Evolutionary conservation across 2,329 filamentous ascomycete species (phyloP), one percentile per base, ranked within the genome.

Genomic region (Aurifilum marmelostoma): DNA sequence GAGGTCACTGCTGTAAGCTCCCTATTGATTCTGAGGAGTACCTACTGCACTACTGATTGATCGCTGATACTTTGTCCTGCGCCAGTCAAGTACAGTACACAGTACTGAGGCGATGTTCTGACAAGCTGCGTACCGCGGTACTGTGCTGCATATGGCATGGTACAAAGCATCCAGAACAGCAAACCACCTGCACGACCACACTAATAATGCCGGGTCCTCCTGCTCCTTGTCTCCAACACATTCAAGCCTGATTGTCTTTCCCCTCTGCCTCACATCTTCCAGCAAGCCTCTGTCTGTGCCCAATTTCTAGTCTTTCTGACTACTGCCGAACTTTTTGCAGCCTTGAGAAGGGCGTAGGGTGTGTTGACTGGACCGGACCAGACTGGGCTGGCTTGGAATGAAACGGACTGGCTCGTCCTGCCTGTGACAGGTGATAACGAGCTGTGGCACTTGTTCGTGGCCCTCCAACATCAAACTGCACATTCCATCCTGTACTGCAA

Each of bases 1-100:
- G 65, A 69, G 59, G 65, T 67, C 68, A 69, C 68, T 52, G 59
- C 37, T 34, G 24, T 34, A 29, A 29, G 18, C 52, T 43, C 8
- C 24, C 24, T 9, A 47, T 47, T 47, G 43, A 47, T n/a, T 8
- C 43, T 47, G 43, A n/a, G n/a, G n/a, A n/a, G n/a, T n/a, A n/a
- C 43, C 43, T n/a, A 9, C 43, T 21, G n/a, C n/a, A n/a, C n/a
- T n/a, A n/a, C n/a, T n/a, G n/a, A 47, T 21, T n/a, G 43, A 47
- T 47, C 43, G 8, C 21, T 47, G 5, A n/a, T 47, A 47, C 43
- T 47, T 47, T 47, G n/a, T 47, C 21, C 7, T 43, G 41, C 16
- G 41, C 41, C 41, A 47, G 16, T 21, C n/a, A n/a, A n/a, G n/a
- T n/a, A n/a, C 34, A 34, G 34, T 34, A 34, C 34, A 8, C 7